Conservation (phyloP, 371 early-diverging fungal genomes). For the Rhizopus microsporus region DNA sequence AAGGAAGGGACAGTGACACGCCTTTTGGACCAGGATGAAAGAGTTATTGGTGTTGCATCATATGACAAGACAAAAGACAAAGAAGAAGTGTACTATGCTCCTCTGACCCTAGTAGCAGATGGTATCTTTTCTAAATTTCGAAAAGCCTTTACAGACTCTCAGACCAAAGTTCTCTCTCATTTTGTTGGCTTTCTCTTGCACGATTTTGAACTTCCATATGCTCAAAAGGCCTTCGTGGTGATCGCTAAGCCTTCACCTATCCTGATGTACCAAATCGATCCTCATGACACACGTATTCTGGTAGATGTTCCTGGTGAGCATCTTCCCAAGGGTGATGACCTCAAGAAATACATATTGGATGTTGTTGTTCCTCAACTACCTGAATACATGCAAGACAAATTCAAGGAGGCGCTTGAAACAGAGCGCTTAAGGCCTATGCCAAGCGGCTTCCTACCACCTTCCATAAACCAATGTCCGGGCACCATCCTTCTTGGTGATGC, state of each 20-base stretch:
- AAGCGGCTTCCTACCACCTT: conserved; percentile 83
- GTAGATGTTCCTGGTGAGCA: conserved; percentile 88
- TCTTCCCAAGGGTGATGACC: conserved; percentile 71
- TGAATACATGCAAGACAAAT: conserved; percentile 57
- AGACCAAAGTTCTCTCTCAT: conserved; percentile 64
- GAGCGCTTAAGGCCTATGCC: conserved; percentile 87
- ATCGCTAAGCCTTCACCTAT: conserved; percentile 86
- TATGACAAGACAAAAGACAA: conserved; percentile 17
- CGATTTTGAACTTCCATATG: conserved; percentile 75
- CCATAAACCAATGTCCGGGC: conserved; percentile 66
- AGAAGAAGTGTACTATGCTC: conserved; percentile 52
- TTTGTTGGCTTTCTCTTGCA: conserved; percentile 81
- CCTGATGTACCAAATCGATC: conserved; percentile 92
- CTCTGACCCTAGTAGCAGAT: conserved; percentile 84
- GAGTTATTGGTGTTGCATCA: conserved; percentile 57
- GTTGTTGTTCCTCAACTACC: conserved; percentile 75
- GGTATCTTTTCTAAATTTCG: conserved; percentile 95
- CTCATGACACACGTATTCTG: conserved; percentile 87
- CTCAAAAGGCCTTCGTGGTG: conserved; percentile 89
- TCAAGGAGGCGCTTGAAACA: conserved; percentile 70
- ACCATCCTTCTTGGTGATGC: conserved; percentile 90
- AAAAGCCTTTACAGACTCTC: conserved; percentile 61
- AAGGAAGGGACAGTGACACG: conserved; percentile 74
- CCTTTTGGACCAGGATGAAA: conserved; percentile 48
- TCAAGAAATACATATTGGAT: conserved; percentile 65